Evolutionary conservation across 192 early-diverging fungal genomes (phyloP).

Genomic region (Linnemannia schmuckeri): DNA sequence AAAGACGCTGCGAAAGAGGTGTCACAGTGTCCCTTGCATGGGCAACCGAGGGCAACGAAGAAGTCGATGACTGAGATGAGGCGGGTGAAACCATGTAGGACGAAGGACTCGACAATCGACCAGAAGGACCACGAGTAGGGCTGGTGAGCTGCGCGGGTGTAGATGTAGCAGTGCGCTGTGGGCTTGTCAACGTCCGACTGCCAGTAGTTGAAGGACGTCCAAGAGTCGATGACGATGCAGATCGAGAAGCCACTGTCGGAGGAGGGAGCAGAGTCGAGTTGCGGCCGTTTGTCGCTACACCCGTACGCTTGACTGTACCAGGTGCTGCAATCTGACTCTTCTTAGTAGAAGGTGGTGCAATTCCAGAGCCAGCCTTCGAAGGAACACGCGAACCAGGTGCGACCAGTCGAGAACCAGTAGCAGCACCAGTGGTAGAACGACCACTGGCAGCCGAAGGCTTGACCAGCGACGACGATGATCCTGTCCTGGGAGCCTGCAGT

Average conservation of each 20-base stretch:
- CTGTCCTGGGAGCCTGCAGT: neutral
- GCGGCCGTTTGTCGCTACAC: neutral
- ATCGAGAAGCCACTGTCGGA: neutral
- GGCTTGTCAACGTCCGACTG: constrained; percentile 14
- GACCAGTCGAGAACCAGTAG: neutral
- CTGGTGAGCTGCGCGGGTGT: constrained; percentile 19
- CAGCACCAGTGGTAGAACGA: neutral
- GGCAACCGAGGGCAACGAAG: constrained; percentile 7
- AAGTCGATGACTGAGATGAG: constrained; percentile 31
- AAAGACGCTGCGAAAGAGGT: constrained; percentile 19
- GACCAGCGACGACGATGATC: constrained; percentile 6
- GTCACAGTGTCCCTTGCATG: constrained; percentile 20
- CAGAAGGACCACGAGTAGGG: constrained; percentile 16
- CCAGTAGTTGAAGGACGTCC: neutral
- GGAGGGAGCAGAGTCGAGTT: constrained; percentile 24
- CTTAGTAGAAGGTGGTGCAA: constrained; percentile 4
- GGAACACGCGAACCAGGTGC: constrained; percentile 14
- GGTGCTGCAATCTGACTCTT: constrained; percentile 28
- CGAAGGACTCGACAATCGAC: constrained; percentile 1
- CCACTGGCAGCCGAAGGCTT: neutral
- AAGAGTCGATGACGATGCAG: constrained; percentile 14
- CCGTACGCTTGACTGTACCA: neutral
- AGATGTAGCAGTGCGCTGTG: constrained; percentile 2
- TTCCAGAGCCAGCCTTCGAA: neutral
- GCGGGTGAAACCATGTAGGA: constrained; percentile 33